Conservation (phyloP, 495 filamentous ascomycete species). For the Penicillium longicatenatum region DNA sequence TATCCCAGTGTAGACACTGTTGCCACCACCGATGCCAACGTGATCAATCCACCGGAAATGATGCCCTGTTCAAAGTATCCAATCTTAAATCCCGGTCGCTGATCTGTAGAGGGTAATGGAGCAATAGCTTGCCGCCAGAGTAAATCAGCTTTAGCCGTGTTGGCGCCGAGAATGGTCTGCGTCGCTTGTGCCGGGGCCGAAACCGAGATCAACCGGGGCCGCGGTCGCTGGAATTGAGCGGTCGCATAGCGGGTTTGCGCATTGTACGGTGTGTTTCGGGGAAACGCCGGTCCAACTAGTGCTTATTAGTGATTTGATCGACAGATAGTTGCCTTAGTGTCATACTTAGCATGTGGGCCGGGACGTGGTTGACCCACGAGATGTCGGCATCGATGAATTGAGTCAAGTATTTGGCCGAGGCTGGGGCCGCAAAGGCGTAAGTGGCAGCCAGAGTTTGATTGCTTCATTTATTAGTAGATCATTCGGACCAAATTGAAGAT, state of each 20-base stretch:
- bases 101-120: conserved; percentile 42
- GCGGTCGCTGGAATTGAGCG: conserved; percentile 39
- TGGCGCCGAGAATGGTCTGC: conserved; percentile 18
- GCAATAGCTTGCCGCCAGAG: conserved; percentile 30
- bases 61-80: conserved; percentile 59
- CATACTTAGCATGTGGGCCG: conserved; percentile 44
- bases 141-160: conserved; percentile 16
- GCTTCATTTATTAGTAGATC: conserved; percentile 15
- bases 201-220: conserved; percentile 39
- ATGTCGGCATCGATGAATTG: conserved; percentile 50
- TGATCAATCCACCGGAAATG: conserved; percentile 38
- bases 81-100: conserved; percentile 35
- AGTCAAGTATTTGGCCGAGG: conserved; percentile 53
- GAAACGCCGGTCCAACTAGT: conserved; percentile 44
- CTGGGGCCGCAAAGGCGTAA: conserved; percentile 50
- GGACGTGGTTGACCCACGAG: conserved; percentile 55
- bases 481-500: not conserved
- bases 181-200: conserved; percentile 13
- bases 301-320: conserved; percentile 3
- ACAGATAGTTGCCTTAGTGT: not conserved
- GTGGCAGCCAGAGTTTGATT: conserved; percentile 41
- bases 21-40: conserved; percentile 27
- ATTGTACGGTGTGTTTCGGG: conserved; percentile 27
- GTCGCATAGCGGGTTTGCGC: conserved; percentile 39
- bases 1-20: conserved; percentile 32